Evolutionary conservation across 2,329 filamentous ascomycete species (phyloP), one percentile per base, ranked within the genome.

Genomic region (Cladosporium austrohemisphaericum): DNA sequence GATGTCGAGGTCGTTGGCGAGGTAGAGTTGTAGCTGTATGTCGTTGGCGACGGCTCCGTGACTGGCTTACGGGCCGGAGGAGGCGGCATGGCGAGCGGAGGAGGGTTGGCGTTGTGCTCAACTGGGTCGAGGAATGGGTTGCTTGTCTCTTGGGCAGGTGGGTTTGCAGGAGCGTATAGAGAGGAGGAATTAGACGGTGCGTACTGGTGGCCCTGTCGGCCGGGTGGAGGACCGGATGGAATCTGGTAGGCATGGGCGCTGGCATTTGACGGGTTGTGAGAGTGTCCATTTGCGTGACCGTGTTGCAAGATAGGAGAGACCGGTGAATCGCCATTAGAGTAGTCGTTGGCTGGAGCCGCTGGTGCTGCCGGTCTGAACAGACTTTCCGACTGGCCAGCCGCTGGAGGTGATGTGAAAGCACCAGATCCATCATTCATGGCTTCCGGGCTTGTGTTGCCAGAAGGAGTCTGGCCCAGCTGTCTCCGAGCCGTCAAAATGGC

Each of bases 401-500:
- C 40, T 11, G 40, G 35, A 46, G 40, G 49, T 20, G 25, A 33
- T 6, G 49, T 36, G 26, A 46, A 45, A 7, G 49, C 40, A 1
- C 40, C 49, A 7, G 23, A 46, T 7, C 35, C 49, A 14, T 51
- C 35, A 8, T 51, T 37, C 40, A 45, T 45, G 1, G 41, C 49
- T 33, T 51, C 40, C n/a, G 49, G 40, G 7, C 26, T 49, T 5
- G 28, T 16, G 3, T 14, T 19, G 13, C 6, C 46, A 22, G 26
- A 25, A 4, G 58, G 37, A 44, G 59, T 44, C 45, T 55, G 38
- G 14, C 68, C 69, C 14, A 66, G 56, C 3, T 67, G 61, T 41
- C 76, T 74, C 37, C 81, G 72, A 7, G 80, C 81, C 53, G 77
- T 71, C 5, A 84, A 71, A 32, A 94, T 73, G 8, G 89, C 85